Base-by-base conservation (phyloP, 495 filamentous ascomycete species). In the Xylaria telfairii region DNA sequence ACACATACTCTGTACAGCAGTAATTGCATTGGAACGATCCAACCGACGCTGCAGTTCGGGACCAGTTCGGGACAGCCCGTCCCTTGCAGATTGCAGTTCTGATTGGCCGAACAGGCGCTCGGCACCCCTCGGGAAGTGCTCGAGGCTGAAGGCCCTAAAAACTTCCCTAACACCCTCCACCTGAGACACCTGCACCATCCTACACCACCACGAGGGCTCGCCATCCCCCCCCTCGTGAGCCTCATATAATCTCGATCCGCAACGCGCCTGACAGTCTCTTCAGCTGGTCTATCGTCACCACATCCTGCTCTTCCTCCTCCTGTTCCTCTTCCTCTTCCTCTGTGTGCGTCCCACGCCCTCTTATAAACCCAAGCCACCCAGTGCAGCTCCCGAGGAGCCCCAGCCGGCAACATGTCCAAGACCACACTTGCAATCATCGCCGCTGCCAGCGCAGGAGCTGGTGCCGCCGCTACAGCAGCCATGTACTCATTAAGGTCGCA, bases 351-450 rank as follows among this genome's bases (percentile, higher is more conserved):
- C 67, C 7, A 21, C 62, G 12, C 34, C 28, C 30, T 54, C 67
- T 28, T 76, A 79, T 80, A 80, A 78, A 77, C 69, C 39, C 71
- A 30, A 62, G 9, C 37, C 41, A 30, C 37, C 19, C 42, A 71
- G 21, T 60, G 60, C 67, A 68, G 64, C 60, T 68, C 61, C 67
- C 42, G 34, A 61, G 67, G 53, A 62, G 60, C 67, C 71, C 70
- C 73, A 76, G n/a, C 41, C 34, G 28, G 26, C 61, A 70, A 65
- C 68, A 94, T 95, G 93, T 94, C 93, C 32, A 97, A 97, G 82
- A 86, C 90, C 34, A 97, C 95, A 28, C 75, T 98, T 70, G 94
- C 93, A 53, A 87, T 96, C 53, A 92, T 97, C 73, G 96, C 94
- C 49, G 95, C 92, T 59, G 92, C 91, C 79, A 92, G 93, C 77